Evolutionary conservation across 805 yeast genomes (phyloP).

Genomic region (Maudiozyma saulgeensis): DNA sequence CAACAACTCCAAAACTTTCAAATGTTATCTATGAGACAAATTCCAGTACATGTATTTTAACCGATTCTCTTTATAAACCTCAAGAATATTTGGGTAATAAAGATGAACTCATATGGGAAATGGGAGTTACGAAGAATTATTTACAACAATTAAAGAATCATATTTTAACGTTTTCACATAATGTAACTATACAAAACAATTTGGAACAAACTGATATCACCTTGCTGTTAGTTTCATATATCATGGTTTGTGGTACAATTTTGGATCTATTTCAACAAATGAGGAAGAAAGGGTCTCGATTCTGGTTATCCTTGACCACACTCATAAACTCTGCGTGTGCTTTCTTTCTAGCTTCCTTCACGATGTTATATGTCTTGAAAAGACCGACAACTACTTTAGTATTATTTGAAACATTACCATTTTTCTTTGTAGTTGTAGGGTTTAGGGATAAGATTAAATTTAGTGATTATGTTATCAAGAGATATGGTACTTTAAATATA

Average conservation of each 20-base stretch:
- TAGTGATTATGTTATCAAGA: conserved; percentile 46
- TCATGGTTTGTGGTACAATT: conserved; percentile 80
- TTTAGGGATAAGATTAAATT: conserved; percentile 75
- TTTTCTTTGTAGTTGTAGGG: conserved; percentile 84
- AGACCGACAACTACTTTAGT: conserved; percentile 59
- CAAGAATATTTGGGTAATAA: conserved; percentile 23
- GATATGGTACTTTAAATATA: conserved; percentile 28
- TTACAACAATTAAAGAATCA: conserved; percentile 1
- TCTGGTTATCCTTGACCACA: conserved; percentile 82
- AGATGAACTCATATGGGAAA: conserved; percentile 48
- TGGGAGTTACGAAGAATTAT: conserved; percentile 17
- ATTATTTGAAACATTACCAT: conserved; percentile 86
- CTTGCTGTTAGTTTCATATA: conserved; percentile 67
- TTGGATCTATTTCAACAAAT: conserved; percentile 64
- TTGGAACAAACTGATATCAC: conserved; percentile 58
- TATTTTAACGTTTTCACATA: background rate
- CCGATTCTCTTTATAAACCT: conserved; percentile 13
- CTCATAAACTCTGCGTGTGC: conserved; percentile 74
- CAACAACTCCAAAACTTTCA: conserved; percentile 16
- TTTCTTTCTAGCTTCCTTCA: conserved; percentile 65
- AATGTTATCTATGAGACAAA: conserved; percentile 19
- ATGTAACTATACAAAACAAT: conserved; percentile 20
- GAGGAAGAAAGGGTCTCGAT: conserved; percentile 68
- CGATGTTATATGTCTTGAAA: conserved; percentile 46
- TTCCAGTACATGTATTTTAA: conserved; percentile 17